Base-by-base conservation (phyloP, 768 basidiomycete species). In the Mycena galopus region DNA sequence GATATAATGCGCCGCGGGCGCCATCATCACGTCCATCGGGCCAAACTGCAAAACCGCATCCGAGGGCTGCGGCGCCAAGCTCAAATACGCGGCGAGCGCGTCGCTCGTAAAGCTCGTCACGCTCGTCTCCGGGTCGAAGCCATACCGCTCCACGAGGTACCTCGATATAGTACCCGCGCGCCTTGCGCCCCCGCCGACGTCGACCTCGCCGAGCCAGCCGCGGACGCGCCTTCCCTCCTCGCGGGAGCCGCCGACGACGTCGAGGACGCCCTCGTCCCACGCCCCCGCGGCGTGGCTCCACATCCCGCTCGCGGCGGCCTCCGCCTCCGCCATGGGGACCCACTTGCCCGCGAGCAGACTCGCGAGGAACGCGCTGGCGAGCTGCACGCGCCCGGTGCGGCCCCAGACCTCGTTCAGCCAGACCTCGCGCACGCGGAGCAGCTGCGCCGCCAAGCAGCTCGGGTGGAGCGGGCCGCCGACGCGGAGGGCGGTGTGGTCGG, bases 181-280 rank as follows among this genome's bases (percentile, higher is more conserved):
- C 71, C 90, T 84, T 23, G 89, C 88, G 16, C 90, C 92, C 53
- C 91, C 90, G 14, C 89, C 88, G 37, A 86, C 78, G 76, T 94
- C 93, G 12, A 95, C 94, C 35, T 94, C 93, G n/a, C 94, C 95
- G 8, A 96, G 83, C 93, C 94, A 94, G 4, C 89, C 89, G 75
- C 92, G 86, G 53, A 96, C 91, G 55, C 91, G 84, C 74, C 90
- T 83, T 2, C 90, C 93, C 75, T 94, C 94, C 72, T 94, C 93
- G 62, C 90, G 82, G 69, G 89, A 91, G 0, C 94, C 93, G 44
- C 92, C 93, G 25, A 96, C 88, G 67, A 94, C 91, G 76, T 95
- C 93, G 64, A 95, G 82, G 19, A 94, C 89, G 8, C 85, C 88
- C 63, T 94, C 93, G 73, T 96, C 94, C 95, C 95, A 96, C 25